These are phyloP conservation scores for Prunus kanzakura DNA, from an alignment of 306 rosid species.

Conservation along the genomic window DNA sequence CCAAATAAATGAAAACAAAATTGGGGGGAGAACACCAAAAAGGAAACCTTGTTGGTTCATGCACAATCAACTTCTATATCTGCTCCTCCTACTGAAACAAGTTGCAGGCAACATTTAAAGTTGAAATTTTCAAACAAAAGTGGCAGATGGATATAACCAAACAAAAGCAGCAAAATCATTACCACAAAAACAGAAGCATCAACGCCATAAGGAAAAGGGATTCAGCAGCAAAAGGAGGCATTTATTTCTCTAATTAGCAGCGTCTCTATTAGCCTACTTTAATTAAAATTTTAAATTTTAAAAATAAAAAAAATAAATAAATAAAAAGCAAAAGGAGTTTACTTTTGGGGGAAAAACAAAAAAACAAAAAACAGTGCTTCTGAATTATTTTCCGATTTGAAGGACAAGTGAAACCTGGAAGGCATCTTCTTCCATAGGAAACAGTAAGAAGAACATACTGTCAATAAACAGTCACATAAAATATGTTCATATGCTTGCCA, in stretches of 20 bases:
- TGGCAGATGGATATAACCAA: not conserved
- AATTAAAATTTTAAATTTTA: no score
- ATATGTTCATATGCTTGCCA: not conserved
- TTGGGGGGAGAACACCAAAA: not conserved
- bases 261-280: not conserved
- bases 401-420: not conserved
- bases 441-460: no score
- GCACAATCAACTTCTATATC: not conserved
- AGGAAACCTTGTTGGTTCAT: slow-evolving; percentile 4
- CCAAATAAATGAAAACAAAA: not conserved
- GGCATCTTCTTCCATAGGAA: not conserved
- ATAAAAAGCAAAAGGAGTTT: not conserved
- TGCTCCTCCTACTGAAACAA: not conserved
- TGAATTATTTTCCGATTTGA: not conserved
- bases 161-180: not conserved
- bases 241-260: not conserved
- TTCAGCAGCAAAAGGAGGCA: not conserved
- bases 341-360: not conserved
- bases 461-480: no score
- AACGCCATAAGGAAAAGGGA: no score
- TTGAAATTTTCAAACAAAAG: not conserved
- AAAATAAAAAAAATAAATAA: not conserved
- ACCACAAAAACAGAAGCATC: slow-evolving; percentile 3
- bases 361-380: not conserved
- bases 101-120: slow-evolving; percentile 4